Conservation (phyloP, 441 rosid species). For the Jatropha podagrica region DNA sequence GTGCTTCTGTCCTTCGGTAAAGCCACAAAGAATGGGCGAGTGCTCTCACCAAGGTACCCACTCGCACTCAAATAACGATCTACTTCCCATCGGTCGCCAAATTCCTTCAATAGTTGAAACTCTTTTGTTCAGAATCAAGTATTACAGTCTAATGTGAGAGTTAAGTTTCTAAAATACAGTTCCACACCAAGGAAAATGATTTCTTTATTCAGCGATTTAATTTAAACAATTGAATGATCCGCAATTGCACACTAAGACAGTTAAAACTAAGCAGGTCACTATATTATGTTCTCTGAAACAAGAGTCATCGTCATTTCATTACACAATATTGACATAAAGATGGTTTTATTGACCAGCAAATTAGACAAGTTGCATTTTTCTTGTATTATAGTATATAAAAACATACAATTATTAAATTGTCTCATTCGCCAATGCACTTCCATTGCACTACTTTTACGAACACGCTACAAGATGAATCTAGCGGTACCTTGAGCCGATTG, state of each 20-base stretch:
- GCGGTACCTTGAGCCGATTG: constrained; percentile 82
- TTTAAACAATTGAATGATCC: background rate
- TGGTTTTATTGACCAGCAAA: background rate
- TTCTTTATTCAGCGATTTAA: background rate
- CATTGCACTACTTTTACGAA: constrained; percentile 30
- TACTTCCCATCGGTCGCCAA: constrained; percentile 82
- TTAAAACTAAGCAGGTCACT: background rate
- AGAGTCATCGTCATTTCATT: background rate
- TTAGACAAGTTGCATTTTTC: background rate
- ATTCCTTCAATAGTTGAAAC: constrained; percentile 53
- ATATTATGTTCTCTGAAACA: background rate
- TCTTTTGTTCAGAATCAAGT: constrained; percentile 13
- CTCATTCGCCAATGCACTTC: background rate
- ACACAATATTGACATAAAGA: background rate
- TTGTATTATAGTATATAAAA: background rate
- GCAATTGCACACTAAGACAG: background rate
- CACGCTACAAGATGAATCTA: background rate
- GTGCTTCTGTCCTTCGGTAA: constrained; percentile 82
- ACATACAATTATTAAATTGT: constrained; percentile 21
- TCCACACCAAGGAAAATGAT: background rate
- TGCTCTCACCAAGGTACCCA: constrained; percentile 91
- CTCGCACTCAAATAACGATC: constrained; percentile 88
- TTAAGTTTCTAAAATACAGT: background rate
- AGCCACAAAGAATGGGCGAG: constrained; percentile 83
- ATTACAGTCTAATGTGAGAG: background rate